Evolutionary conservation across 805 yeast species (phyloP), one percentile per base, ranked within the genome.

Genomic region (Zygoascus flipseniorum): DNA sequence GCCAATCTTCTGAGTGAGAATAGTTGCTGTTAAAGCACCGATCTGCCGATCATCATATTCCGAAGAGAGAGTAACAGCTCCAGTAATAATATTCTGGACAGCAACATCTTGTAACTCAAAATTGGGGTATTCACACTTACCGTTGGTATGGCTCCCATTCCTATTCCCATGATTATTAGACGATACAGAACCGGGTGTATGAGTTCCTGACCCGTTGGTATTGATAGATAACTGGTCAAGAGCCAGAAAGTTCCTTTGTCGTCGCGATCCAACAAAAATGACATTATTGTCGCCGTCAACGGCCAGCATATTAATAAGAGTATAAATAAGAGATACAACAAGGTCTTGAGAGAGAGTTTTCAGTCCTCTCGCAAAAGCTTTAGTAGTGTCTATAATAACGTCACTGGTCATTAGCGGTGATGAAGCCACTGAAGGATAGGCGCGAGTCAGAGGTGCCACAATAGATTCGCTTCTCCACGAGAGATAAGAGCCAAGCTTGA

Each of bases 241-340:
- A 32, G 52, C 28, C 13, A 49, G 23, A 28, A 48, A 45, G 9
- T 51, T 51, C 11, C 51, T 43, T 18, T 54, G 51, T 32, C 39
- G 45, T 6, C 48, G 47, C 14, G 56, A 14, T 8, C 51, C 51
- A 43, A 43, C n/a, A 39, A 45, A 47, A 18, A 50, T 37, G 14
- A 37, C n/a, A 26, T 32, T 28, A 5, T 31, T 20, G 51, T 60
- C 63, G 47, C 60, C 78, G 14, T 77, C 82, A 51, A 75, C 78
- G 50, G 83, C 78, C 32, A 92, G 69, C 55, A 86, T 67, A 65
- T 93, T 93, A 18, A 86, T 81, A 58, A 92, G 74, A 0, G 95
- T 82, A 69, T 93, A 93, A 50, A 93, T 81, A 1, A 92, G 79
- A 8, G 96, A 83, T 8, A 89, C 86, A 20, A 86, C 82, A 1